Conservation (phyloP, 305 asterid species). For the Vinca major region DNA sequence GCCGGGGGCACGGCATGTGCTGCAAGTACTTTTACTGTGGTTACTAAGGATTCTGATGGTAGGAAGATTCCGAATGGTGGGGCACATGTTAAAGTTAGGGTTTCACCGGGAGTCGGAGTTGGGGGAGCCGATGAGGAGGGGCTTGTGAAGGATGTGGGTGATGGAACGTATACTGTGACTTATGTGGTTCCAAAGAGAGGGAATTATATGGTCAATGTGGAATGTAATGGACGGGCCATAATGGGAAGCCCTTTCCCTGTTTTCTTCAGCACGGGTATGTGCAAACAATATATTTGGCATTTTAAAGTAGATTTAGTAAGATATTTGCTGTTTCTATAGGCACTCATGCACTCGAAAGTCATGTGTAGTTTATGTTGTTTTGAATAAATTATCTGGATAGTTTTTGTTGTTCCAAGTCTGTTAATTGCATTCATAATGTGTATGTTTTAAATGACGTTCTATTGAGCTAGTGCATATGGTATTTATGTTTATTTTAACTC, state of each 20-base stretch:
- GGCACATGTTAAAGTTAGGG: slow-evolving; percentile 65
- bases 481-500: too few species aligned
- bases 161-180: slow-evolving; percentile 79
- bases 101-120: slow-evolving; percentile 81
- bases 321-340: not conserved
- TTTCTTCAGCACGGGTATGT: slow-evolving; percentile 79
- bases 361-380: not conserved
- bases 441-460: not conserved
- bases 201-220: slow-evolving; percentile 88
- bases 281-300: not conserved
- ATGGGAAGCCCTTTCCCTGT: slow-evolving; percentile 99
- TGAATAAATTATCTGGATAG: not conserved
- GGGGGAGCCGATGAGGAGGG: slow-evolving; percentile 82
- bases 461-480: not conserved
- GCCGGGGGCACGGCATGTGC: slow-evolving; percentile 94
- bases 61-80: slow-evolving; percentile 80
- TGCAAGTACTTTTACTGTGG: slow-evolving; percentile 61
- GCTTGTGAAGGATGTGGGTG: slow-evolving; percentile 83
- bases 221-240: slow-evolving; percentile 84
- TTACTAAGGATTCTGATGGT: slow-evolving; percentile 70
- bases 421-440: not conserved
- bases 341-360: not conserved
- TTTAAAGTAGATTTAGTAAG: not conserved
- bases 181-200: slow-evolving; percentile 88
- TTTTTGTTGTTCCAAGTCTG: not conserved